phyloP scores from a whole-genome alignment of 2,329 filamentous ascomycete species.

The Cadophora sp. region DNA sequence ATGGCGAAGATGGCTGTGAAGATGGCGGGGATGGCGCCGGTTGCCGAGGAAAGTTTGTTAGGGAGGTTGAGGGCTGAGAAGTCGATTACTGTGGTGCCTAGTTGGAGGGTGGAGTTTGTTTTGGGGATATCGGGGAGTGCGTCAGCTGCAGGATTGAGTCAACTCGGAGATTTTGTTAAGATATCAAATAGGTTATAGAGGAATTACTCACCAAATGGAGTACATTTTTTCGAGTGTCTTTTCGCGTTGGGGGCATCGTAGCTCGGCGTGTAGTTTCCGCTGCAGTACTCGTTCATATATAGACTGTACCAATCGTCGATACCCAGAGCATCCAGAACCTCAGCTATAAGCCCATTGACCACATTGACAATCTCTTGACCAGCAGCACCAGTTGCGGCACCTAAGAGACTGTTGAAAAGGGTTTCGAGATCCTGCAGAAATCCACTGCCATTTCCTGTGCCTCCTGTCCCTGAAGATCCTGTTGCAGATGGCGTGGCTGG shows the following conservation, averaged over 20 bases:
- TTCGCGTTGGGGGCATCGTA: constrained; percentile 21
- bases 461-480: constrained; percentile 1
- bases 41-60: constrained; percentile 23
- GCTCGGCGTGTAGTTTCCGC: constrained; percentile 25
- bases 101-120: constrained; percentile 27
- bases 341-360: constrained; percentile 22
- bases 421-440: constrained; percentile 22
- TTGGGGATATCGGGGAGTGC: constrained; percentile 13
- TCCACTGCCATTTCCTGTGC: not conserved
- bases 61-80: constrained; percentile 33
- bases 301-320: constrained; percentile 33
- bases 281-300: constrained; percentile 30
- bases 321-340: constrained; percentile 21
- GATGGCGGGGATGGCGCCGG: constrained; percentile 15
- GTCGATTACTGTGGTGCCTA: constrained; percentile 33
- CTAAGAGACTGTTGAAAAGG: constrained; percentile 17
- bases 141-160: constrained; percentile 17
- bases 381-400: constrained; percentile 20
- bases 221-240: constrained; percentile 24
- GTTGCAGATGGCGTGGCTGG: constrained; percentile 15
- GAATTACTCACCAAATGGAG: constrained; percentile 24
- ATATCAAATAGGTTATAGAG: not conserved
- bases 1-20: constrained; percentile 26
- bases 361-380: constrained; percentile 20
- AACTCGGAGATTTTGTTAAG: not conserved